phyloP scores from a whole-genome alignment of 2,329 filamentous ascomycete species.

The Phialemonium atrogriseum region DNA sequence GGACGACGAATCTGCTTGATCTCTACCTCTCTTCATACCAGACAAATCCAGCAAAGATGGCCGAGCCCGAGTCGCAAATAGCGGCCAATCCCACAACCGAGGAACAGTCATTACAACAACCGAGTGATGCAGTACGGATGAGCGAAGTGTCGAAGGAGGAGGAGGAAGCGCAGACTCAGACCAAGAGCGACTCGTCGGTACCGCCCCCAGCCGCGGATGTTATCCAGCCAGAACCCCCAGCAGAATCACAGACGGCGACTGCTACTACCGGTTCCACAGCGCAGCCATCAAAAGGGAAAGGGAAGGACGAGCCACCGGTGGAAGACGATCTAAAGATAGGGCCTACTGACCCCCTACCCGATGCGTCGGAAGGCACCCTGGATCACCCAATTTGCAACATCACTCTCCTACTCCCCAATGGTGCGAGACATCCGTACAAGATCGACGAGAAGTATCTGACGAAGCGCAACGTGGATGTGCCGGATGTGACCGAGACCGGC shows the following conservation, averaged over 20 bases:
- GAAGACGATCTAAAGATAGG: too few relatives aligned
- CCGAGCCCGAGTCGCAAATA: slow-evolving; percentile 6
- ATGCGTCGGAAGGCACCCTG: slow-evolving; percentile 8
- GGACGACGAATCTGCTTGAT: too few relatives aligned
- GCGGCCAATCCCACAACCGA: slow-evolving; percentile 3
- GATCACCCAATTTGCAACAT: slow-evolving; percentile 55
- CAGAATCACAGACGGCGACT: too few relatives aligned
- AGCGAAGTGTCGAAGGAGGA: slow-evolving; percentile 2
- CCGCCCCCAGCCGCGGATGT: too few relatives aligned
- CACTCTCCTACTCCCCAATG: slow-evolving; percentile 72
- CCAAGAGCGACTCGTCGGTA: slow-evolving; percentile 2
- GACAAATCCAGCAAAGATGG: slow-evolving; percentile 10
- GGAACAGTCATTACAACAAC: slow-evolving; percentile 3
- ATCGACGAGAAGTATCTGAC: slow-evolving; percentile 80
- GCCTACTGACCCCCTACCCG: too few relatives aligned
- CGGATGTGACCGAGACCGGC: slow-evolving; percentile 51
- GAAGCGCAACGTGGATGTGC: slow-evolving; percentile 70
- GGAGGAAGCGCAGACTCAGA: slow-evolving; percentile 1
- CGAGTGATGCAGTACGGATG: slow-evolving; percentile 4
- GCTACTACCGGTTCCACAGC: too few relatives aligned
- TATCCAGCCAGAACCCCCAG: too few relatives aligned
- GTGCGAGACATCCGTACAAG: slow-evolving; percentile 80
- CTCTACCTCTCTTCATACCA: too few relatives aligned
- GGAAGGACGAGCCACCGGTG: too few relatives aligned
- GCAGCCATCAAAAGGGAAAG: too few relatives aligned